Conservation (phyloP, 2,329 filamentous ascomycete species). For the Penicillium sp. region DNA sequence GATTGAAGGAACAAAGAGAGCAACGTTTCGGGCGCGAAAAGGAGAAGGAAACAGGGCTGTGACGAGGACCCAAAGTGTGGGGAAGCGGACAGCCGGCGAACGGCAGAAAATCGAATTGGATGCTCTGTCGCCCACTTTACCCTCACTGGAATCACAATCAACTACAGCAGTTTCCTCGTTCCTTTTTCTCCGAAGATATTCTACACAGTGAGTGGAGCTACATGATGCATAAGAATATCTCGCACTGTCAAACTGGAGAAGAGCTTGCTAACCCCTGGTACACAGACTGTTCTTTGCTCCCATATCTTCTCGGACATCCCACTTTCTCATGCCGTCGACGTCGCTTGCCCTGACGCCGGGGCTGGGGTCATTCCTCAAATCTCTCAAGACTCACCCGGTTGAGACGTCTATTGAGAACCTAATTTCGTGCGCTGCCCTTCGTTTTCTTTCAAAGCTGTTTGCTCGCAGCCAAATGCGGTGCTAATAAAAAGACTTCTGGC, state of each 20-base stretch:
- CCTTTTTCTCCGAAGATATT: neutral
- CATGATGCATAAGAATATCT: neutral
- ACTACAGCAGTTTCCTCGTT: neutral
- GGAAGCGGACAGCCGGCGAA: constrained; percentile 32
- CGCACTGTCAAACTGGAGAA: no score
- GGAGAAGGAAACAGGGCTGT: constrained; percentile 15
- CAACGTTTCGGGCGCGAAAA: constrained; percentile 13
- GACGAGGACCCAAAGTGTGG: constrained; percentile 29
- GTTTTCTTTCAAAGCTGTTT: constrained; percentile 10
- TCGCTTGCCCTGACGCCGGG: constrained; percentile 67
- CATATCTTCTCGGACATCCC: constrained; percentile 18
- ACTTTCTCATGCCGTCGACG: constrained; percentile 59
- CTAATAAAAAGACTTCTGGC: constrained; percentile 12
- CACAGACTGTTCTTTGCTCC: constrained; percentile 5
- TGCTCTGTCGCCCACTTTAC: constrained; percentile 28
- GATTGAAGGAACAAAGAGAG: constrained; percentile 13
- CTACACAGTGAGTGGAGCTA: neutral
- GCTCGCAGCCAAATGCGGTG: neutral
- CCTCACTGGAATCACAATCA: constrained; percentile 5
- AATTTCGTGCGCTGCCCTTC: constrained; percentile 66
- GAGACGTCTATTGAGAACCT: constrained; percentile 83
- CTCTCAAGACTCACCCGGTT: constrained; percentile 72
- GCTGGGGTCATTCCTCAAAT: constrained; percentile 76
- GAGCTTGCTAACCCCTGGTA: neutral
- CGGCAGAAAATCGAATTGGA: constrained; percentile 35